Evolutionary conservation across 2,329 filamentous ascomycete genomes (phyloP).

Genomic region (Aspergillus terreus): DNA sequence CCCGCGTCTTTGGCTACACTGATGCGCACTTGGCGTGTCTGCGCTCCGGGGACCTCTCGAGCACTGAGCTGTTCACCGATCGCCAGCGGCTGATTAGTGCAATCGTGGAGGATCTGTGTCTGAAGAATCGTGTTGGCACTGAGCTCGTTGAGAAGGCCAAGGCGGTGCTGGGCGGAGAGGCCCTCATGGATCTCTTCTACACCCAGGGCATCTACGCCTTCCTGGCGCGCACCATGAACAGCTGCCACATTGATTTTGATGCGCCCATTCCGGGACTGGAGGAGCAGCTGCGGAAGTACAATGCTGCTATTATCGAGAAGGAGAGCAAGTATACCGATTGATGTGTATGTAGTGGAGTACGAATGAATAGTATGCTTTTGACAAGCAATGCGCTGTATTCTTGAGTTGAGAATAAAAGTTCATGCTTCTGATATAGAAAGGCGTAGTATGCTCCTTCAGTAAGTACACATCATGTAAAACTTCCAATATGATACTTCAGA

Average conservation of each 20-base stretch:
- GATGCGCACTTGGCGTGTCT: not conserved
- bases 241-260: constrained; percentile 1
- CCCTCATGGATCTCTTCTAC: not conserved
- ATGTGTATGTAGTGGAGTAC: not conserved
- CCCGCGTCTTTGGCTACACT: constrained; percentile 2
- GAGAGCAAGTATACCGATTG: not conserved
- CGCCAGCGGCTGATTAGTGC: constrained; percentile 1
- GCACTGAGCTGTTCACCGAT: not conserved
- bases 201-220: not conserved
- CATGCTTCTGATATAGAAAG: no score
- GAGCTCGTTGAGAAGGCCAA: not conserved
- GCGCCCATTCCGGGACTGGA: constrained; percentile 2
- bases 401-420: not conserved
- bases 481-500: no score
- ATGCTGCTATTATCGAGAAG: not conserved
- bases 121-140: not conserved
- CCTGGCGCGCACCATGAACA: constrained; percentile 3
- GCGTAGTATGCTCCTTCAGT: no score
- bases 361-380: no score
- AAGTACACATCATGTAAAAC: no score
- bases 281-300: not conserved
- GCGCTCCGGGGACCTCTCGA: not conserved
- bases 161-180: not conserved
- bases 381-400: no score
- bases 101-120: not conserved